These are phyloP conservation scores for Astragalus membranaceus DNA, from an alignment of 306 rosid species.

Conservation along the genomic window DNA sequence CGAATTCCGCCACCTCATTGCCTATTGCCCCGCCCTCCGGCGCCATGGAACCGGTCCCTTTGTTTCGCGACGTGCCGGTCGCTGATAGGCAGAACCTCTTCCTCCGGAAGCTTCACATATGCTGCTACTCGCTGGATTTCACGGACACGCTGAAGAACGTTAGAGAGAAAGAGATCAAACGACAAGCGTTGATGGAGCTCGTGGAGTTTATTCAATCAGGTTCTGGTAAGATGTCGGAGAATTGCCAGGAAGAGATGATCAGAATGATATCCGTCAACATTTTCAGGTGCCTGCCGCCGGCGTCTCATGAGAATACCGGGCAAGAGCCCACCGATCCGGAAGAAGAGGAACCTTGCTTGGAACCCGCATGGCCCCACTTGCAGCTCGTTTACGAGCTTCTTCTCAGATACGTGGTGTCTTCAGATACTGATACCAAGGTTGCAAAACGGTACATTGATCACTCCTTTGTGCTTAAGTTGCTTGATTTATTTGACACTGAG, in stretches of 20 bases:
- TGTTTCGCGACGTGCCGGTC: constrained; percentile 61
- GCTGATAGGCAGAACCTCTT: constrained; percentile 64
- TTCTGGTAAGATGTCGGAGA: constrained; percentile 78
- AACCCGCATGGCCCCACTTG: constrained; percentile 90
- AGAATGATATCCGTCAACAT: constrained; percentile 78
- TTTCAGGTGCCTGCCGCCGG: constrained; percentile 87
- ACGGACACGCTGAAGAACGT: constrained; percentile 63
- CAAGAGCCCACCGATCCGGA: constrained; percentile 77
- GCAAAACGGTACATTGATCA: constrained; percentile 91
- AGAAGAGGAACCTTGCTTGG: constrained; percentile 79
- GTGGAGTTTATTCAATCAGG: constrained; percentile 90
- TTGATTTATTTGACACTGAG: constrained; percentile 86
- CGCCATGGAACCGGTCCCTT: constrained; percentile 56
- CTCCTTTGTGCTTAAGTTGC: constrained; percentile 77
- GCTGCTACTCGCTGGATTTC: constrained; percentile 68
- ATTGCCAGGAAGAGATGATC: constrained; percentile 88
- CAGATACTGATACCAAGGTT: constrained; percentile 87
- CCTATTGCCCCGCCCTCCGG: constrained; percentile 41
- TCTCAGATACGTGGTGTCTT: constrained; percentile 77
- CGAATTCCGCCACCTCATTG: background rate
- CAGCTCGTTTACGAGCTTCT: constrained; percentile 91
- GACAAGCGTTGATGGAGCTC: constrained; percentile 72
- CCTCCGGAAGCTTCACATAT: constrained; percentile 56
- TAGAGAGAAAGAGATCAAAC: constrained; percentile 84
- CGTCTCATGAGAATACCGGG: constrained; percentile 75